Evolutionary conservation across 345 rosid genomes (phyloP).

Genomic region (Eucalyptus viminalis): DNA sequence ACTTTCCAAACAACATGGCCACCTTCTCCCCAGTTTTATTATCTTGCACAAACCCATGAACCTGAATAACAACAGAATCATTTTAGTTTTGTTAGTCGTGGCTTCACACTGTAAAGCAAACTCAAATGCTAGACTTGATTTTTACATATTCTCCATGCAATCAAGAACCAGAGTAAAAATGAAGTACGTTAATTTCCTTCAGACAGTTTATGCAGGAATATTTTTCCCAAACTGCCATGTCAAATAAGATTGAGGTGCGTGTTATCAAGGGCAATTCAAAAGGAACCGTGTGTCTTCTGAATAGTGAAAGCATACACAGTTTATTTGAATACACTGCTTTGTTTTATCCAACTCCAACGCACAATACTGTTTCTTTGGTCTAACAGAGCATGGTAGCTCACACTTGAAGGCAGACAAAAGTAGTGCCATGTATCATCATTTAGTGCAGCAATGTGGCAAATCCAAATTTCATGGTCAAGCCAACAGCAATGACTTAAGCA

Average conservation of each 20-base stretch:
- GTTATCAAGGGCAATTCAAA: not conserved
- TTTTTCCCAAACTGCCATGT: not conserved
- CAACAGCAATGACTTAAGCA: not conserved
- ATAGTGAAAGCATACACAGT: not conserved
- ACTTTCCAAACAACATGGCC: constrained; percentile 90
- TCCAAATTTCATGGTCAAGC: not conserved
- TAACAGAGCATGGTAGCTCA: not conserved
- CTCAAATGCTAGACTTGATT: not conserved
- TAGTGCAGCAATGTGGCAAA: not conserved
- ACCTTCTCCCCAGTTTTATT: constrained; percentile 95
- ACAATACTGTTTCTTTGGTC: not conserved
- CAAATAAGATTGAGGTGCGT: not conserved
- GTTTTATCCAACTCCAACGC: not conserved
- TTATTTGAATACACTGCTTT: not conserved
- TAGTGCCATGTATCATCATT: not conserved
- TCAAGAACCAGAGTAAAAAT: not conserved
- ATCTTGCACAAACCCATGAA: constrained; percentile 97
- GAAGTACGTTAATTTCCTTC: not conserved
- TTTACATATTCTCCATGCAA: not conserved
- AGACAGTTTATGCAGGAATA: not conserved
- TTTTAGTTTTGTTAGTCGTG: not conserved
- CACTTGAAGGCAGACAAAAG: not conserved
- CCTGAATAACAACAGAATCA: constrained; percentile 22
- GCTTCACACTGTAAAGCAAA: not conserved
- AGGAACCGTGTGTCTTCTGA: not conserved